phyloP scores from a whole-genome alignment of 768 basidiomycete species.

The Glaciozyma martinii region DNA sequence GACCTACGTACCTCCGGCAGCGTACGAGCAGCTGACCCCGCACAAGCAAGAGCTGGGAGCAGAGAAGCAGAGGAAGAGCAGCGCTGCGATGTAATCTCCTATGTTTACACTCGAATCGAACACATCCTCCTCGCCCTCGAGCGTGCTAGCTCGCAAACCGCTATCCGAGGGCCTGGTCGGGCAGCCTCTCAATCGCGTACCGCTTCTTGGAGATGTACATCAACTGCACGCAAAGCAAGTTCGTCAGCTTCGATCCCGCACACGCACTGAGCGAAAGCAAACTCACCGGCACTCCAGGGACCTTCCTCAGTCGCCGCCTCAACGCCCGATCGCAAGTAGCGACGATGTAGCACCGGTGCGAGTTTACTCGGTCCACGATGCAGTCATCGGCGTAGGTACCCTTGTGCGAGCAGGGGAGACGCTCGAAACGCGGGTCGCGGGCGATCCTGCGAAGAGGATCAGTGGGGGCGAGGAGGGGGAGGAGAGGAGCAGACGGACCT shows the following conservation, averaged over 20 bases:
- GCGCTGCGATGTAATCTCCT: too few relatives aligned
- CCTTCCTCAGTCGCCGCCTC: conserved; percentile 77
- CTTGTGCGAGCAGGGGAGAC: conserved; percentile 78
- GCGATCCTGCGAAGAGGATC: conserved; percentile 57
- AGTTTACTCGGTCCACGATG: conserved; percentile 85
- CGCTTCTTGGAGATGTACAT: conserved; percentile 92
- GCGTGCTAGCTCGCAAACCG: too few relatives aligned
- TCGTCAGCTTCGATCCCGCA: neutral
- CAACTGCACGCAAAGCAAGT: conserved; percentile 49
- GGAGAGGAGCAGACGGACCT: conserved; percentile 50
- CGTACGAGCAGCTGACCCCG: too few relatives aligned
- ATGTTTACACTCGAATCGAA: too few relatives aligned
- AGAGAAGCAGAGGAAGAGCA: too few relatives aligned
- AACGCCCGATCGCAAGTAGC: conserved; percentile 96
- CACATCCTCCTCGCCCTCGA: too few relatives aligned
- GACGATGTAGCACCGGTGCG: conserved; percentile 93
- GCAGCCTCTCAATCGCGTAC: conserved; percentile 90
- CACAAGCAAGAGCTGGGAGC: too few relatives aligned
- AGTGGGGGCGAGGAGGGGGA: neutral
- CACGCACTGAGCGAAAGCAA: neutral
- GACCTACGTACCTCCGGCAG: too few relatives aligned
- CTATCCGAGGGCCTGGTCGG: conserved; percentile 58
- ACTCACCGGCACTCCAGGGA: conserved; percentile 39
- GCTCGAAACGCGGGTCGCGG: conserved; percentile 92
- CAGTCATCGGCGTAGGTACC: conserved; percentile 99